These are phyloP conservation scores for Taiwanofungus camphoratus DNA, from an alignment of 1,284 basidiomycete genomes.

Conservation along the genomic window DNA sequence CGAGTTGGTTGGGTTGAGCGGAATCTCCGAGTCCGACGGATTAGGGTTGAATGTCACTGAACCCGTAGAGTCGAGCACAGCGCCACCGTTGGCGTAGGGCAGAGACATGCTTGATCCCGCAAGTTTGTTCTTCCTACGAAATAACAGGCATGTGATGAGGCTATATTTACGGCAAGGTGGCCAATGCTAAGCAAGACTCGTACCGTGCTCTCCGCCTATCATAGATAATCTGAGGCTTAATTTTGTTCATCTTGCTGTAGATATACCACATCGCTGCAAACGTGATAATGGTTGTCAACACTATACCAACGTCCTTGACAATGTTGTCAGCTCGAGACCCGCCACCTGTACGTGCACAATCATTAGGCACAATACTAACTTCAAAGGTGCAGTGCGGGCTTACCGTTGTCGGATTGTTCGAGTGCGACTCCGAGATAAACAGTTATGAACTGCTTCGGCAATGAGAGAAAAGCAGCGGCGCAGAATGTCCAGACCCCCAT, in stretches of 20 bases:
- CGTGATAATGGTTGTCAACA: slow-evolving; percentile 65
- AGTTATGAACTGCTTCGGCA: slow-evolving; percentile 74
- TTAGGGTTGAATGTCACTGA: slow-evolving; percentile 31
- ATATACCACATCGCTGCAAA: slow-evolving; percentile 82
- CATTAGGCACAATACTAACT: neutral
- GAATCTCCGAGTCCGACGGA: slow-evolving; percentile 36
- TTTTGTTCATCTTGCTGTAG: slow-evolving; percentile 67
- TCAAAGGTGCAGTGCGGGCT: slow-evolving; percentile 3
- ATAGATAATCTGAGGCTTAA: slow-evolving; percentile 71
- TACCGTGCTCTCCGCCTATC: slow-evolving; percentile 65
- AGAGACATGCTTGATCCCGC: slow-evolving; percentile 17
- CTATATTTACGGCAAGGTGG: neutral
- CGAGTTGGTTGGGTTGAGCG: slow-evolving; percentile 26
- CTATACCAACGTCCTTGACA: slow-evolving; percentile 61
- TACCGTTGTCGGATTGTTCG: slow-evolving; percentile 38
- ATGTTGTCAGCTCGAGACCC: no score
- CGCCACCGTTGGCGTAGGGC: slow-evolving; percentile 24
- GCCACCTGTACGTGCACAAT: no score
- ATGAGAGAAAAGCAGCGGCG: slow-evolving; percentile 65
- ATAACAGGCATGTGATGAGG: neutral
- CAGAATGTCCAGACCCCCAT: slow-evolving; percentile 70
- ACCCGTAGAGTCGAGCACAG: slow-evolving; percentile 22
- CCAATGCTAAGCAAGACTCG: slow-evolving; percentile 15
- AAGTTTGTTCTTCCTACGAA: slow-evolving; percentile 38
- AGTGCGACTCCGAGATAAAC: slow-evolving; percentile 73